Evolutionary conservation across 140 eudicot species (phyloP).

Genomic region (Erigeron philadelphicus): DNA sequence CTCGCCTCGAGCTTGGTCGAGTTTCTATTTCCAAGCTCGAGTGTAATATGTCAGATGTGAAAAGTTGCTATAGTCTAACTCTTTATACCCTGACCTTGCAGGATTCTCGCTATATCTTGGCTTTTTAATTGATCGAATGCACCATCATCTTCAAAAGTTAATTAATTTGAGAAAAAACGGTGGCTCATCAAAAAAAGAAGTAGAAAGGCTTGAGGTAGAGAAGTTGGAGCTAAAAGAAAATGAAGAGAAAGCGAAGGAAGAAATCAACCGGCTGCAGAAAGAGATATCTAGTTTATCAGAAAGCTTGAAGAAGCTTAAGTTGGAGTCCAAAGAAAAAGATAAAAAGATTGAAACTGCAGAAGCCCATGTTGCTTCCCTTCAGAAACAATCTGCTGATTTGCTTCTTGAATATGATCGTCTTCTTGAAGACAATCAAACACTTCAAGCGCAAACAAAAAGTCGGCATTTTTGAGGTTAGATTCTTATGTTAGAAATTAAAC

Average conservation of each 20-base stretch:
- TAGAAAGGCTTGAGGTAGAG: conserved; percentile 80
- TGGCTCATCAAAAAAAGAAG: conserved; percentile 55
- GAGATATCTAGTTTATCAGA: conserved; percentile 47
- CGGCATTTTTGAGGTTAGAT: conserved; percentile 32
- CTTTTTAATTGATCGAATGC: conserved; percentile 89
- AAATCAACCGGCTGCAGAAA: conserved; percentile 48
- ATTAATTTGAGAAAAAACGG: conserved; percentile 48
- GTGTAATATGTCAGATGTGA: background rate
- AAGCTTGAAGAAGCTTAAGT: conserved; percentile 56
- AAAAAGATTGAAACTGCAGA: conserved; percentile 67
- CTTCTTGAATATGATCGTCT: conserved; percentile 83
- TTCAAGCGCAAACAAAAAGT: conserved; percentile 53
- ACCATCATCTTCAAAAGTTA: conserved; percentile 65
- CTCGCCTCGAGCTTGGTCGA: too few relatives aligned
- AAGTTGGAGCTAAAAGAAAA: conserved; percentile 61
- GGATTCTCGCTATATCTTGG: conserved; percentile 90
- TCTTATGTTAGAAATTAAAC: background rate
- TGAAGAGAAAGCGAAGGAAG: conserved; percentile 62
- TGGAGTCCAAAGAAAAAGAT: conserved; percentile 61
- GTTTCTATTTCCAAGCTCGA: too few relatives aligned
- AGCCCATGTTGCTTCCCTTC: conserved; percentile 75
- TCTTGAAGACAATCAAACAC: conserved; percentile 75
- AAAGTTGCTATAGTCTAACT: conserved; percentile 10
- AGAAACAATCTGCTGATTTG: conserved; percentile 84
- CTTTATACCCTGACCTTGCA: conserved; percentile 31